Evolutionary conservation across 495 filamentous ascomycete species (phyloP), one percentile per base, ranked within the genome.

Genomic region (Hypoxylon intermedium): DNA sequence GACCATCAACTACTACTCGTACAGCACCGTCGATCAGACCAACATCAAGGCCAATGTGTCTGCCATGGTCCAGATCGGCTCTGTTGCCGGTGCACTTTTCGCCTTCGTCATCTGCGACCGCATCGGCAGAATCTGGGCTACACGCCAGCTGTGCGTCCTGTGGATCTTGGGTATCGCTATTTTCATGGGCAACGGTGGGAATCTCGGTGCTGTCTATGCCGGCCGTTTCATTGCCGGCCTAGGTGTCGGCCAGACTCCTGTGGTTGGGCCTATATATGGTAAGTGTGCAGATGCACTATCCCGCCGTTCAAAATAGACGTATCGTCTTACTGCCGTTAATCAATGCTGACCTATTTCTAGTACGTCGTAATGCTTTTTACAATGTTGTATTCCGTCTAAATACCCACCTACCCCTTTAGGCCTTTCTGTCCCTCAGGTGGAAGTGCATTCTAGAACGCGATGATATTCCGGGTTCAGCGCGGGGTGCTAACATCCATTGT

Each of bases 21-120:
- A 83, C 30, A 75, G 78, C 43, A 74, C 77, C 28, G 78, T 82
- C 44, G 85, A 80, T 30, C 70, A 75, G 56, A 81, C 83, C 5
- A 79, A 87, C 62, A 87, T 86, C 73, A 84, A 87, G 63, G 86
- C 77, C 30, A 89, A 89, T 72, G 84, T 90, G 19, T 85, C 87
- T 0, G 75, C 86, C 11, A 90, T 90, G 87, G 87, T 89, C 0
- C 87, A 89, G 62, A 83, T 89, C 49, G 87, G 87, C 6, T 84
- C 80, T 18, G 83, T 90, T 7, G 83, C 75, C 4, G 87, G 87
- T 12, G 85, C 85, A 26, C 75, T 87, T 6, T 77, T 89, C 76
- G 87, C 87, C 6, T 89, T 89, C 71, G 60, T 85, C 9, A 72
- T 87, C 20, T 88, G 85, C 61, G 87, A 91, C 63, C 84, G 81